phyloP scores from a whole-genome alignment of 2,329 filamentous ascomycete genomes.

The Phialemoniopsis sp. region DNA sequence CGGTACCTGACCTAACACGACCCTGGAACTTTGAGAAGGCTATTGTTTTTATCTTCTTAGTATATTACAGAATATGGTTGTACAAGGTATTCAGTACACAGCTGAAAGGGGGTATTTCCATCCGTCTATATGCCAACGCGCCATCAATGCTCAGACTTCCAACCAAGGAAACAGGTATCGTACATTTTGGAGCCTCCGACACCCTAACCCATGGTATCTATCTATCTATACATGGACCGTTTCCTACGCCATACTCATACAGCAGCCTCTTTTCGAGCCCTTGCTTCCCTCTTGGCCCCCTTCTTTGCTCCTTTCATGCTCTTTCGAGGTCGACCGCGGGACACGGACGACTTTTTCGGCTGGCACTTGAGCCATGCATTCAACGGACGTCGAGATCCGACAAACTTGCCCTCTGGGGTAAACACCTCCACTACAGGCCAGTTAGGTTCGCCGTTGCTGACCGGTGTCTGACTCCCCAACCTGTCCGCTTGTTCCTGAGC shows the following conservation, averaged over 20 bases:
- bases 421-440: constrained; percentile 81
- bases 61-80: too few species aligned
- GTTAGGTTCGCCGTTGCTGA: constrained; percentile 22
- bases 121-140: too few species aligned
- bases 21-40: too few species aligned
- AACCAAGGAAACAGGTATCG: not conserved
- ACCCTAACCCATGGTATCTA: too few species aligned
- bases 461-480: constrained; percentile 4
- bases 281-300: constrained; percentile 8
- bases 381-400: constrained; percentile 64
- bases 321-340: constrained; percentile 7
- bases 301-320: constrained; percentile 17
- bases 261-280: not conserved
- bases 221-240: too few species aligned
- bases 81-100: too few species aligned
- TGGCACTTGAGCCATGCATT: constrained; percentile 65
- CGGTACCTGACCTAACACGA: too few species aligned
- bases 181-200: not conserved
- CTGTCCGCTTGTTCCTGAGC: constrained; percentile 13
- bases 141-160: not conserved
- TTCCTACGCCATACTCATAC: not conserved
- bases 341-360: constrained; percentile 31
- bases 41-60: too few species aligned
- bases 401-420: constrained; percentile 76
- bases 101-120: too few species aligned